Conservation (phyloP, 78 protist species). For the Creolimax fragrantissima region DNA sequence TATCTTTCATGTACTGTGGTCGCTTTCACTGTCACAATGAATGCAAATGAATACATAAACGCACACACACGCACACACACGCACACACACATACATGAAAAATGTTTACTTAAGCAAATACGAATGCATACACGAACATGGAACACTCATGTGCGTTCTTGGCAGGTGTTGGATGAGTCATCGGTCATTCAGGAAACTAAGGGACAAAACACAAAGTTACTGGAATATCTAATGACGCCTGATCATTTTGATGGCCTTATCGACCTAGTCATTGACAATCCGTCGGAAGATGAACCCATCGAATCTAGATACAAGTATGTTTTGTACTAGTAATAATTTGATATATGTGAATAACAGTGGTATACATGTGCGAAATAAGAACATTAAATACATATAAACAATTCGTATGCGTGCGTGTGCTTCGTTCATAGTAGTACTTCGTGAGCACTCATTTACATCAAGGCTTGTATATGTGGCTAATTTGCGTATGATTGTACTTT, state of each 20-base stretch:
- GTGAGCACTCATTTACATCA: too few relatives aligned
- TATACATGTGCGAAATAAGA: too few relatives aligned
- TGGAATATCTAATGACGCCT: background rate
- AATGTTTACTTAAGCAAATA: too few relatives aligned
- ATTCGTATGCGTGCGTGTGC: too few relatives aligned
- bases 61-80: background rate
- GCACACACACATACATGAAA: background rate
- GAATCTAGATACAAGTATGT: background rate
- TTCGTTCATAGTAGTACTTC: too few relatives aligned
- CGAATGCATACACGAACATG: background rate
- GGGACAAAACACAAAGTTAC: background rate
- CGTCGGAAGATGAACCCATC: background rate
- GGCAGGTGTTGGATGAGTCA: background rate
- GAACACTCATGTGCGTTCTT: too few relatives aligned
- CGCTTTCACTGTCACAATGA: too few relatives aligned
- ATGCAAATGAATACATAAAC: background rate
- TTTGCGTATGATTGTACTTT: too few relatives aligned
- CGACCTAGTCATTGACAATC: background rate
- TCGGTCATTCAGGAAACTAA: background rate
- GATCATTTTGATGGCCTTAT: background rate
- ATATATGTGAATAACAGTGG: too few relatives aligned
- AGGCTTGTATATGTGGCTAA: too few relatives aligned
- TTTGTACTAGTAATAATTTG: background rate
- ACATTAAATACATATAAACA: too few relatives aligned
- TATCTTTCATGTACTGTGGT: too few relatives aligned